Conservation (phyloP, 345 rosid genomes). For the Eutrema japonicum region DNA sequence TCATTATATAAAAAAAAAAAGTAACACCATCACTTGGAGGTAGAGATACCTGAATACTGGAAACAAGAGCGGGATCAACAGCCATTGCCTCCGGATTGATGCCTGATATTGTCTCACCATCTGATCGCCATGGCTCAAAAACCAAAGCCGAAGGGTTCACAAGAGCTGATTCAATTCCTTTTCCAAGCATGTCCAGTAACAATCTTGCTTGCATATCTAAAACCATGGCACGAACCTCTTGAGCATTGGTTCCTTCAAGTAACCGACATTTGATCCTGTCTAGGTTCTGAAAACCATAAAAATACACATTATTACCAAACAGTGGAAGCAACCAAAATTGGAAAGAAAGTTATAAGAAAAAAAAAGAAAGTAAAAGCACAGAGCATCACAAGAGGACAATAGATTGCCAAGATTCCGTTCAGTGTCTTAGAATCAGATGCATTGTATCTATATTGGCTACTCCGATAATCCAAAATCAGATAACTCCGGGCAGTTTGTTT, state of each 20-base stretch:
- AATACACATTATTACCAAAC: constrained; percentile 34
- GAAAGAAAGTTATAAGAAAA: not conserved
- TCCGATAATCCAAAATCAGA: constrained; percentile 17
- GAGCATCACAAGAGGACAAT: constrained; percentile 27
- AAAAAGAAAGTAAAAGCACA: not conserved
- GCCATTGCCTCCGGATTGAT: constrained; percentile 95
- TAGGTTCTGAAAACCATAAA: constrained; percentile 68
- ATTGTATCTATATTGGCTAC: constrained; percentile 19
- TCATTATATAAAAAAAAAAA: not conserved
- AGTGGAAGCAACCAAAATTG: constrained; percentile 14
- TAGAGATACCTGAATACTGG: constrained; percentile 72
- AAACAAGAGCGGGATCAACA: constrained; percentile 88
- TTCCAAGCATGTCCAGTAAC: constrained; percentile 97
- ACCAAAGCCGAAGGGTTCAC: constrained; percentile 89
- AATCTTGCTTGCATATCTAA: constrained; percentile 98
- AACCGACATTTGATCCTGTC: constrained; percentile 98
- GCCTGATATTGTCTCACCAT: constrained; percentile 69
- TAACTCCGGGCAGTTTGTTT: not conserved
- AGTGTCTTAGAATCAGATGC: constrained; percentile 16
- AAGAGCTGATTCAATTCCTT: constrained; percentile 98
- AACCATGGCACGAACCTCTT: constrained; percentile 99
- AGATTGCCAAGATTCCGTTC: constrained; percentile 20
- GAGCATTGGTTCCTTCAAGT: constrained; percentile 97
- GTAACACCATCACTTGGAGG: constrained; percentile 9
- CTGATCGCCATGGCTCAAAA: constrained; percentile 85